phyloP scores from a whole-genome alignment of 2,329 filamentous ascomycete species.

The Drechslerella coelobrocha region DNA sequence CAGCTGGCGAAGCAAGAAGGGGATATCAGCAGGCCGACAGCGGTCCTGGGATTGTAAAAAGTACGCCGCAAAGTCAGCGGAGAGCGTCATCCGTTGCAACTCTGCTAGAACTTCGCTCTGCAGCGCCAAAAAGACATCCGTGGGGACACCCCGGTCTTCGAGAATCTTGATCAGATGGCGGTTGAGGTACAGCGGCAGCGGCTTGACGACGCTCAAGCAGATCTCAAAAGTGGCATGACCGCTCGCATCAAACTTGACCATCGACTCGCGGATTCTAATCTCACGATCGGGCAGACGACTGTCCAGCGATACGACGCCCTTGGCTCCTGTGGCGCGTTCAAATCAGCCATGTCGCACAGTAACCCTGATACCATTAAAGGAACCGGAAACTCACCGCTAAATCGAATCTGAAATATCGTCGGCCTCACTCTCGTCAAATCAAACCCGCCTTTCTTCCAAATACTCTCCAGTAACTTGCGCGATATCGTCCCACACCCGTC shows the following conservation, averaged over 20 bases:
- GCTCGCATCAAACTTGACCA: constrained; percentile 76
- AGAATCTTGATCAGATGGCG: constrained; percentile 84
- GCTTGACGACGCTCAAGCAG: constrained; percentile 72
- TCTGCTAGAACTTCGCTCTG: constrained; percentile 69
- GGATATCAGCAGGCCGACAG: constrained; percentile 66
- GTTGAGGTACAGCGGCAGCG: constrained; percentile 75
- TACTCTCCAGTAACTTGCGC: constrained; percentile 64
- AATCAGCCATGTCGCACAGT: neutral
- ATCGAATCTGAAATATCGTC: constrained; percentile 77
- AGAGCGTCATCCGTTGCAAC: constrained; percentile 67
- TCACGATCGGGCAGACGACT: constrained; percentile 65
- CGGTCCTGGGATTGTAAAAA: constrained; percentile 71
- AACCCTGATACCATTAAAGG: constrained; percentile 43
- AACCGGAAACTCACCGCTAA: constrained; percentile 62
- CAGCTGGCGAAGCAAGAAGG: constrained; percentile 69
- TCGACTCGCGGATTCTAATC: constrained; percentile 72
- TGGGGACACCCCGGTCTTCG: constrained; percentile 73
- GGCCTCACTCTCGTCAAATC: constrained; percentile 63
- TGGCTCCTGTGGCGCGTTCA: constrained; percentile 63
- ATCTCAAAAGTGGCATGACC: constrained; percentile 70
- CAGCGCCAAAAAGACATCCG: constrained; percentile 68
- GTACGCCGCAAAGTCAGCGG: constrained; percentile 67
- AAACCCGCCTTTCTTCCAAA: constrained; percentile 62
- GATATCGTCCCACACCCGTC: constrained; percentile 83
- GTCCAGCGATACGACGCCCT: constrained; percentile 80